phyloP scores from a whole-genome alignment of 352 stramenopile genomes.

The Peronospora belbahrii region DNA sequence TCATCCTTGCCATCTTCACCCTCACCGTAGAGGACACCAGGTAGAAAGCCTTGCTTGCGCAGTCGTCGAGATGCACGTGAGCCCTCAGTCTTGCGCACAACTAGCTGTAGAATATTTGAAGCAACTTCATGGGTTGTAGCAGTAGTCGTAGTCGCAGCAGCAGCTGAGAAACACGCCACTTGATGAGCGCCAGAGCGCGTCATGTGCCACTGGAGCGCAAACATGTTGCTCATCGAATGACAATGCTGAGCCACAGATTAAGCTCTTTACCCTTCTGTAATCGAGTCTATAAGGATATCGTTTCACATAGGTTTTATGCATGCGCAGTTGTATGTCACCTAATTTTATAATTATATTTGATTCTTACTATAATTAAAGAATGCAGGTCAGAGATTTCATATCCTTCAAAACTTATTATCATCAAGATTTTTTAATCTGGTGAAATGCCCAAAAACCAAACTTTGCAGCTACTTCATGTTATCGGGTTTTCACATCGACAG shows the following conservation, averaged over 20 bases:
- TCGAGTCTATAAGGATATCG: background rate
- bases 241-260: conserved; percentile 19
- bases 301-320: background rate
- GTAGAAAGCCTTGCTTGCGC: conserved; percentile 72
- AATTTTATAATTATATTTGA: too few relatives aligned
- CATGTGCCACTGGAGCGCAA: conserved; percentile 41
- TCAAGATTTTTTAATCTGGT: too few relatives aligned
- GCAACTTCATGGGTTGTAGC: conserved; percentile 17
- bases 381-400: too few relatives aligned
- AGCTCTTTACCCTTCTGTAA: background rate
- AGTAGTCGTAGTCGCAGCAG: conserved; percentile 34
- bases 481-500: background rate
- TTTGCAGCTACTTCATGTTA: background rate
- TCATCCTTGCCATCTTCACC: conserved; percentile 52
- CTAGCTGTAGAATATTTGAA: conserved; percentile 44
- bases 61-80: conserved; percentile 72
- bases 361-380: too few relatives aligned
- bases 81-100: conserved; percentile 54
- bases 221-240: conserved; percentile 43
- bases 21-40: conserved; percentile 81
- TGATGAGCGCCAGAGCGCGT: conserved; percentile 26
- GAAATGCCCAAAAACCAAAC: too few relatives aligned
- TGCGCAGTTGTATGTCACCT: too few relatives aligned
- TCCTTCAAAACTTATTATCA: too few relatives aligned
- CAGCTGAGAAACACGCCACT: conserved; percentile 42